These are phyloP conservation scores for Schizochytrium sp. DNA, from an alignment of 108 stramenopile species.

Conservation along the genomic window DNA sequence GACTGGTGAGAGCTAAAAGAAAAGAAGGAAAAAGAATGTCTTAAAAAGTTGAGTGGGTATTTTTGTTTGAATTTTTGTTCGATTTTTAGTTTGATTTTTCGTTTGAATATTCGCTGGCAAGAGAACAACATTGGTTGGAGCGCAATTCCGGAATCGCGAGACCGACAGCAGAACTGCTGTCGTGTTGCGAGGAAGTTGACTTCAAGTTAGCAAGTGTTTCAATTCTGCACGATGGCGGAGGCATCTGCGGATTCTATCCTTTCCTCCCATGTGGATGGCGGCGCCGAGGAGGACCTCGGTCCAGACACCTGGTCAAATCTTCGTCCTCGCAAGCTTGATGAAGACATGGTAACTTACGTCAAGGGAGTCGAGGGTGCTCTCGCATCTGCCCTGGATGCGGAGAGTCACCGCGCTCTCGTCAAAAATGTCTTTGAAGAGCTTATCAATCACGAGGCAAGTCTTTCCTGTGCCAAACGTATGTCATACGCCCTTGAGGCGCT, in stretches of 20 bases:
- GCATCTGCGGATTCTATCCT: background rate
- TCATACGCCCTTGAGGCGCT: constrained; percentile 5
- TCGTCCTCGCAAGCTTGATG: constrained; percentile 36
- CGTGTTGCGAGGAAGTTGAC: too few species aligned
- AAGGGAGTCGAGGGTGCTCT: constrained; percentile 47
- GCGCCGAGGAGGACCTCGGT: background rate
- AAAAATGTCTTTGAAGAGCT: constrained; percentile 57
- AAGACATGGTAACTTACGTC: constrained; percentile 38
- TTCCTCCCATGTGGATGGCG: background rate
- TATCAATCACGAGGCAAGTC: constrained; percentile 25
- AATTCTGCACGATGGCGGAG: too few species aligned
- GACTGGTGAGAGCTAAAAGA: too few species aligned
- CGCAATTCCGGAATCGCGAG: too few species aligned
- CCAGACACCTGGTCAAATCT: background rate
- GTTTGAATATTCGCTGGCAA: too few species aligned
- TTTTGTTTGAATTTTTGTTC: too few species aligned
- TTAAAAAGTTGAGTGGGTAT: too few species aligned
- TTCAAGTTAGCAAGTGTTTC: too few species aligned
- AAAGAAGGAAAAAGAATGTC: too few species aligned
- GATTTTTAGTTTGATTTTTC: too few species aligned
- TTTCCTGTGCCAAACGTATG: background rate
- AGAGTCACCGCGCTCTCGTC: constrained; percentile 25
- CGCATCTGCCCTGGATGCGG: constrained; percentile 7
- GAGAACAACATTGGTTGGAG: too few species aligned
- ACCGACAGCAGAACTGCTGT: too few species aligned